Percentiles rank a stretch among this genome's conserved stretches.
Evolutionary conservation across 345 rosid genomes (phyloP).

Genomic region (thale cress (Arabidopsis thaliana)): DNA sequence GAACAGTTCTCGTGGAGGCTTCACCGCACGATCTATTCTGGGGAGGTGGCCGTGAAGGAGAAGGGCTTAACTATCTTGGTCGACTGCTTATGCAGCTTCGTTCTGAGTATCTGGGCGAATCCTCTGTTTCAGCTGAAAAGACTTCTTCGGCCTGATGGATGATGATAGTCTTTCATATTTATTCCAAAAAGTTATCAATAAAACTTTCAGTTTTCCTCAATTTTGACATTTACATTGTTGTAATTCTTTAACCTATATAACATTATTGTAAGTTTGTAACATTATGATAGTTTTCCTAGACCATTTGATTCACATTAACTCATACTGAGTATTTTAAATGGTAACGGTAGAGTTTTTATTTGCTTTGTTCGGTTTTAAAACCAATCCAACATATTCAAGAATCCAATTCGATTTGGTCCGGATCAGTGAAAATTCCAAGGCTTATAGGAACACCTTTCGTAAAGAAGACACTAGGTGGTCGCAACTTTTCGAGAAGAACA

Average conservation of each 20-base stretch:
- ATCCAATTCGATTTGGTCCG: neutral
- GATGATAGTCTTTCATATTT: constrained; percentile 15
- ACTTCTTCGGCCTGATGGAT: constrained; percentile 11
- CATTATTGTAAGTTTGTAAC: constrained; percentile 31
- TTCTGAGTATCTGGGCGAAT: constrained; percentile 75
- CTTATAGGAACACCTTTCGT: constrained; percentile 1
- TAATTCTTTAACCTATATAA: neutral
- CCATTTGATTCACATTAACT: neutral
- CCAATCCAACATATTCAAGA: neutral
- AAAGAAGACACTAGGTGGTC: constrained; percentile 25
- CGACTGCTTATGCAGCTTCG: constrained; percentile 87
- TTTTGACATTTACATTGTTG: constrained; percentile 20
- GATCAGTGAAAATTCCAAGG: neutral
- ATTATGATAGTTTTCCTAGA: neutral
- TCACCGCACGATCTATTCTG: constrained; percentile 94
- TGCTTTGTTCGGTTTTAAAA: neutral
- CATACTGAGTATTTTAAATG: neutral
- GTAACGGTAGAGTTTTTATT: neutral
- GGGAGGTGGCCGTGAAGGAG: constrained; percentile 98
- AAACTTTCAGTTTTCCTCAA: constrained; percentile 1
- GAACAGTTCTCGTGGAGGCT: constrained; percentile 87
- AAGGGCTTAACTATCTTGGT: constrained; percentile 91
- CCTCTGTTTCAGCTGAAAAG: constrained; percentile 55
- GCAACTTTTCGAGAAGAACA: neutral
- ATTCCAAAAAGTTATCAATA: neutral